Conservation (phyloP, 2,329 filamentous ascomycete genomes). For the Pyricularia sp. region DNA sequence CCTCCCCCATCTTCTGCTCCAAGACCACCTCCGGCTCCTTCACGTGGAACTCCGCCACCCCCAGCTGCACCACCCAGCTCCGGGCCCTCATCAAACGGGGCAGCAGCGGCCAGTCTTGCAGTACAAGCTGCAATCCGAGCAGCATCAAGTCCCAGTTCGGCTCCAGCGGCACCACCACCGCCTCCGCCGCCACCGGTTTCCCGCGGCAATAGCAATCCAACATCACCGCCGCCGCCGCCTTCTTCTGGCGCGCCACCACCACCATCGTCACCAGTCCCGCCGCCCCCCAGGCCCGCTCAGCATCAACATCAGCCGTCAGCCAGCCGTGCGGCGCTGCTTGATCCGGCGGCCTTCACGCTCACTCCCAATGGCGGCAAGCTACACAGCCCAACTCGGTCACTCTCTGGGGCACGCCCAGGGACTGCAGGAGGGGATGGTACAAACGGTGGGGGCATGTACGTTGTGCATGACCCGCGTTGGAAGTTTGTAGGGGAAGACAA, state of each 20-base stretch:
- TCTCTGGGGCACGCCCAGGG: constrained; percentile 18
- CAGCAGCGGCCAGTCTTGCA: constrained; percentile 23
- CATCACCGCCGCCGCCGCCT: constrained; percentile 30
- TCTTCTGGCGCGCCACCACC: constrained; percentile 27
- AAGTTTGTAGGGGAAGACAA: constrained; percentile 75
- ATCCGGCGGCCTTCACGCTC: constrained; percentile 69
- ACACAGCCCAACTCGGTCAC: constrained; percentile 33
- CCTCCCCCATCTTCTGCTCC: constrained; percentile 33
- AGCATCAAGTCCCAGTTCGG: constrained; percentile 16
- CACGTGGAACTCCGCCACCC: constrained; percentile 21
- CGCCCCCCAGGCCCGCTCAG: constrained; percentile 19
- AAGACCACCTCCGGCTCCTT: constrained; percentile 27
- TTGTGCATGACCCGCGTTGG: constrained; percentile 73
- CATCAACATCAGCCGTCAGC: constrained; percentile 27
- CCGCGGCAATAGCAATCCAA: constrained; percentile 24
- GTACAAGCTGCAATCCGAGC: constrained; percentile 30
- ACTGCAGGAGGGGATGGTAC: constrained; percentile 14
- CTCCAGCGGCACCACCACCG: constrained; percentile 27
- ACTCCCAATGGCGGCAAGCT: constrained; percentile 50
- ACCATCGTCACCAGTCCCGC: constrained; percentile 19
- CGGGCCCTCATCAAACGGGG: constrained; percentile 23
- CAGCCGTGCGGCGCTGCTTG: constrained; percentile 55
- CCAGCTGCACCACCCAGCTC: constrained; percentile 24
- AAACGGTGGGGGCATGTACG: constrained; percentile 30
- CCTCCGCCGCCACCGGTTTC: constrained; percentile 21